Percentiles rank a stretch among this genome's conserved stretches.
These are phyloP conservation scores for Colletotrichum sansevieriae DNA, from an alignment of 2,329 filamentous ascomycete genomes.

Conservation along the genomic window DNA sequence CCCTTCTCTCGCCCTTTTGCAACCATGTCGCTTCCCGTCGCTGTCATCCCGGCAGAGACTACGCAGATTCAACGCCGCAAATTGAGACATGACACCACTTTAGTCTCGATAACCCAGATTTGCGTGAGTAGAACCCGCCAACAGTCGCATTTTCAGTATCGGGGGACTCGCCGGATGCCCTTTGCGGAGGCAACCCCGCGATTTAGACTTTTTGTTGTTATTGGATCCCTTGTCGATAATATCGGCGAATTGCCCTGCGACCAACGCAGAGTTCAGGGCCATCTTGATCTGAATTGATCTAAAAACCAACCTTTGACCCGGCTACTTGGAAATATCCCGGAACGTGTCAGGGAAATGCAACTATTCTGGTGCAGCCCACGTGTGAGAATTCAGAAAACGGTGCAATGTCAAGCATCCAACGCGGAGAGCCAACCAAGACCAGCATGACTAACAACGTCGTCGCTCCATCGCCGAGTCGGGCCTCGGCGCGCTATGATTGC, in stretches of 20 bases:
- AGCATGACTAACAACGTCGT: background rate
- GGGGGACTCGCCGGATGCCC: background rate
- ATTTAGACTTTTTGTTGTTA: slow-evolving; percentile 28
- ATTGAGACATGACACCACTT: slow-evolving; percentile 14
- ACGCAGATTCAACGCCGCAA: background rate
- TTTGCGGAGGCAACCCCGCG: slow-evolving; percentile 28
- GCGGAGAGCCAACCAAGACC: background rate
- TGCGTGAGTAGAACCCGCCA: background rate
- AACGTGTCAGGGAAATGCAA: background rate
- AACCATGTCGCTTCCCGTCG: slow-evolving; percentile 32
- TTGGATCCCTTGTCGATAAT: slow-evolving; percentile 19
- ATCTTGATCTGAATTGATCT: slow-evolving; percentile 5
- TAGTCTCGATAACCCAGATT: background rate
- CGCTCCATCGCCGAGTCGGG: background rate
- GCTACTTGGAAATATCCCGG: slow-evolving; percentile 4
- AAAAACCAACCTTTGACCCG: slow-evolving; percentile 1
- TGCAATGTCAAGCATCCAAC: too few species aligned
- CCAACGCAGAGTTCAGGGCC: slow-evolving; percentile 1
- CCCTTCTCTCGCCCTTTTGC: slow-evolving; percentile 1
- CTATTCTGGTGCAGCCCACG: background rate
- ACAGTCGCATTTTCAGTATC: slow-evolving; percentile 22
- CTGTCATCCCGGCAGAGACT: slow-evolving; percentile 13
- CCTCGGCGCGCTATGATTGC: too few species aligned
- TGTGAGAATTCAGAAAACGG: too few species aligned
- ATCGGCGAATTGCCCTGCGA: background rate